Percentiles rank a stretch among this genome's conserved stretches.
Evolutionary conservation across 1,284 basidiomycete species (phyloP).

Genomic region (Rhodotorula sp.): DNA sequence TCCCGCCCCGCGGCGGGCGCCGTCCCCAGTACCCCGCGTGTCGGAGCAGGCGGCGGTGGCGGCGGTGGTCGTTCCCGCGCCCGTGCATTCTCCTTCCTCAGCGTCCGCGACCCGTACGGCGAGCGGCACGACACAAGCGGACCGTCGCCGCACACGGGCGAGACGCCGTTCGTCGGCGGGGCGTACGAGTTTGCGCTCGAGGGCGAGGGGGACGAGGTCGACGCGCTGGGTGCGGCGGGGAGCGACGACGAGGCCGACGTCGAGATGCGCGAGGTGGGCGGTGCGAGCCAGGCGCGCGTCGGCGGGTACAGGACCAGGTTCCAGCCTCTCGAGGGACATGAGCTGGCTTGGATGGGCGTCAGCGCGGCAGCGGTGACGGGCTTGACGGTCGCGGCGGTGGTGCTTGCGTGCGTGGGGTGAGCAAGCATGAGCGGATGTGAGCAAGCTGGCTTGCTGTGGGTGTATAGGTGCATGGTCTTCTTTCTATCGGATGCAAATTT

Average conservation of each 20-base stretch:
- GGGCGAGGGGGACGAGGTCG: neutral
- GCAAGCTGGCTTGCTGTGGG: too few relatives aligned
- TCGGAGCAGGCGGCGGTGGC: too few relatives aligned
- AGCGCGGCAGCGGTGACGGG: constrained; percentile 15
- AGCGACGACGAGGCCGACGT: neutral
- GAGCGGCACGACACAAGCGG: neutral
- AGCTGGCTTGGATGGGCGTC: constrained; percentile 28
- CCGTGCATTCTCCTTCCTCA: constrained; percentile 8
- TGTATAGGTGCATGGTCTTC: too few relatives aligned
- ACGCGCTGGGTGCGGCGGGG: neutral
- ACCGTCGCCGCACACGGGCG: neutral
- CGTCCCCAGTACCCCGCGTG: too few relatives aligned
- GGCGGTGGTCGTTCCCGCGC: neutral
- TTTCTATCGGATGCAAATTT: too few relatives aligned
- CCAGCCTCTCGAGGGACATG: constrained; percentile 17
- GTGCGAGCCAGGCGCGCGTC: neutral
- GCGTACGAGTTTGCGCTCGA: constrained; percentile 24
- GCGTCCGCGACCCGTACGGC: neutral
- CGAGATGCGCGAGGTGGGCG: neutral
- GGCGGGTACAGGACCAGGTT: constrained; percentile 12
- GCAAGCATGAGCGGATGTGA: too few relatives aligned
- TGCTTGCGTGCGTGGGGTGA: constrained; percentile 21
- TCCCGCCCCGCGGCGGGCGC: neutral
- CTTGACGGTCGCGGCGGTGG: constrained; percentile 14
- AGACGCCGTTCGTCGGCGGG: constrained; percentile 15